phyloP scores from a whole-genome alignment of 192 early-diverging fungal genomes.

The Coemansia sp. region DNA sequence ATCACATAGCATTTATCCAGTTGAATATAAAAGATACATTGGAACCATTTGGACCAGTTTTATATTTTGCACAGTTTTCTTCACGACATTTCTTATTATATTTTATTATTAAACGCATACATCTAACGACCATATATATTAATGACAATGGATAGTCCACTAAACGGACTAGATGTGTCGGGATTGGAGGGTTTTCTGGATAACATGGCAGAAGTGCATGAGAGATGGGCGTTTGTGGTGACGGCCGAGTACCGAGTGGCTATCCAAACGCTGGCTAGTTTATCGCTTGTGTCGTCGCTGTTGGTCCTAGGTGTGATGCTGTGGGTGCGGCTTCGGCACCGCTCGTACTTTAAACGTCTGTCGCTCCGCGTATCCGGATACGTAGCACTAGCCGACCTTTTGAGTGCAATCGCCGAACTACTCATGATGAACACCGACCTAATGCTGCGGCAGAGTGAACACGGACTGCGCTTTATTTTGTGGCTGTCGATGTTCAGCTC shows the following conservation, averaged over 20 bases:
- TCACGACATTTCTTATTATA: too few relatives aligned
- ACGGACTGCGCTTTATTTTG: conserved; percentile 29
- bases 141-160: too few relatives aligned
- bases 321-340: conserved; percentile 15
- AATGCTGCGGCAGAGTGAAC: conserved; percentile 21
- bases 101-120: too few relatives aligned
- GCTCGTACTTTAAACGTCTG: conserved; percentile 29
- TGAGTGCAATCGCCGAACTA: conserved; percentile 21
- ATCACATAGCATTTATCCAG: too few relatives aligned
- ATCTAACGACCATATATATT: too few relatives aligned
- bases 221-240: conserved; percentile 31
- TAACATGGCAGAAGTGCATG: background rate
- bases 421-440: conserved; percentile 30
- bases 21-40: too few relatives aligned
- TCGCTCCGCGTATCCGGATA: conserved; percentile 40
- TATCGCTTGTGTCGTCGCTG: conserved; percentile 31
- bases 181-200: background rate
- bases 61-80: too few relatives aligned
- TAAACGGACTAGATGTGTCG: too few relatives aligned
- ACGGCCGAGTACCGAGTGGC: conserved; percentile 23
- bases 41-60: too few relatives aligned
- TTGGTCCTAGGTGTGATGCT: conserved; percentile 11
- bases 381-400: conserved; percentile 23
- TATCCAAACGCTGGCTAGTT: conserved; percentile 22
- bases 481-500: conserved; percentile 43